Evolutionary conservation across 2,329 filamentous ascomycete genomes (phyloP).

Genomic region (Macroventuria anomochaeta): DNA sequence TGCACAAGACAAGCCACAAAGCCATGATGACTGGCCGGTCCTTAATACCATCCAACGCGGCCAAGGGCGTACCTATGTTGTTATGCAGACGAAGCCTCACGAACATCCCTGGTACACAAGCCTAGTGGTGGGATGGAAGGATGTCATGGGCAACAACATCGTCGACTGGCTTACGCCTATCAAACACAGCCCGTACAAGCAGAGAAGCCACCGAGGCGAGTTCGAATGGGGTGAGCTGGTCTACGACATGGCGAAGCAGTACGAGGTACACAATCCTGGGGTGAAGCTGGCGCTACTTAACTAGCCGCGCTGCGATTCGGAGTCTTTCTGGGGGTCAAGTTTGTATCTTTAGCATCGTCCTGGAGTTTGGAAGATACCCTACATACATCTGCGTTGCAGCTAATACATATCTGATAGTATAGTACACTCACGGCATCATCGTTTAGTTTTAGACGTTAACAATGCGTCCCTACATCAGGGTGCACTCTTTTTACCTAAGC

Average conservation of each 20-base stretch:
- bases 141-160: conserved; percentile 75
- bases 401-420: conserved; percentile 4
- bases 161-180: conserved; percentile 84
- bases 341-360: conserved; percentile 18
- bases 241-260: conserved; percentile 37
- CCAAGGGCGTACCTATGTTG: conserved; percentile 71
- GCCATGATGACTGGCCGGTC: conserved; percentile 33
- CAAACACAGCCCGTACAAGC: conserved; percentile 74
- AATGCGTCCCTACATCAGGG: too few species aligned
- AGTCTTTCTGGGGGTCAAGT: background rate
- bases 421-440: background rate
- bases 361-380: conserved; percentile 34
- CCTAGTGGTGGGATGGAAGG: conserved; percentile 71
- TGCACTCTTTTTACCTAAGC: too few species aligned
- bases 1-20: conserved; percentile 12
- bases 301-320: background rate
- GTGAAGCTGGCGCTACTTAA: conserved; percentile 26
- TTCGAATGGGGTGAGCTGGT: conserved; percentile 72
- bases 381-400: conserved; percentile 9
- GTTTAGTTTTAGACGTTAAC: too few species aligned
- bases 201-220: conserved; percentile 69
- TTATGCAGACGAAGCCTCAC: conserved; percentile 73
- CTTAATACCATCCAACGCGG: conserved; percentile 27
- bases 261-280: conserved; percentile 33
- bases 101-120: conserved; percentile 89